Evolutionary conservation across 495 filamentous ascomycete species (phyloP).

Genomic region (Cairneyella variabilis): DNA sequence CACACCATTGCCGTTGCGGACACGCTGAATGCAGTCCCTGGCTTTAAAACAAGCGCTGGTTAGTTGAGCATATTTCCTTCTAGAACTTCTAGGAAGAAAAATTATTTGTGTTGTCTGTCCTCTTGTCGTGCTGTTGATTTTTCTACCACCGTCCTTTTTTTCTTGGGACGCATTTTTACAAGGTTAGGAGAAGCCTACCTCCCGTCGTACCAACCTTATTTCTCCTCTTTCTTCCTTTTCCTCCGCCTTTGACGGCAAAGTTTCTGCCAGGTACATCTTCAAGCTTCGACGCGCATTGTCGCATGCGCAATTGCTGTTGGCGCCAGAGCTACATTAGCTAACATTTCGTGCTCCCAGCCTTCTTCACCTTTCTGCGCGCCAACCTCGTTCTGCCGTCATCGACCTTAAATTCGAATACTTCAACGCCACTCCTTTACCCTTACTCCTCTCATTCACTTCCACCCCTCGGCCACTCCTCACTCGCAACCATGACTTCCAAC

Average conservation of each 20-base stretch:
- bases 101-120: neutral
- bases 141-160: too few relatives aligned
- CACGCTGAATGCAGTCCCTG: conserved; percentile 22
- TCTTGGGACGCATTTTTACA: too few relatives aligned
- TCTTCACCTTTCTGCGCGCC: conserved; percentile 53
- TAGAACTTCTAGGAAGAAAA: conserved; percentile 7
- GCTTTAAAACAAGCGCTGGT: conserved; percentile 28
- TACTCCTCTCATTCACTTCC: conserved; percentile 25
- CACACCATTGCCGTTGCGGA: conserved; percentile 5
- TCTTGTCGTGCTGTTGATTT: too few relatives aligned
- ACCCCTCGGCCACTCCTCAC: conserved; percentile 37
- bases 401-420: conserved; percentile 21
- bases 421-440: conserved; percentile 26
- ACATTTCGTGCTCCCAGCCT: conserved; percentile 34
- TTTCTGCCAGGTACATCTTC: neutral
- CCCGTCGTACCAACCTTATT: neutral
- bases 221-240: too few relatives aligned
- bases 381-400: conserved; percentile 48
- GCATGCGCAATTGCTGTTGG: too few relatives aligned
- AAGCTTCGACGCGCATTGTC: too few relatives aligned
- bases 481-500: conserved; percentile 31
- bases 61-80: conserved; percentile 14
- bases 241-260: too few relatives aligned
- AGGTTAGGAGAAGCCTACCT: too few relatives aligned
- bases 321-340: neutral